Percentiles rank a stretch among this genome's conserved stretches.
These are phyloP conservation scores for Phialophora expanda DNA, from an alignment of 2,329 filamentous ascomycete genomes.

Conservation along the genomic window DNA sequence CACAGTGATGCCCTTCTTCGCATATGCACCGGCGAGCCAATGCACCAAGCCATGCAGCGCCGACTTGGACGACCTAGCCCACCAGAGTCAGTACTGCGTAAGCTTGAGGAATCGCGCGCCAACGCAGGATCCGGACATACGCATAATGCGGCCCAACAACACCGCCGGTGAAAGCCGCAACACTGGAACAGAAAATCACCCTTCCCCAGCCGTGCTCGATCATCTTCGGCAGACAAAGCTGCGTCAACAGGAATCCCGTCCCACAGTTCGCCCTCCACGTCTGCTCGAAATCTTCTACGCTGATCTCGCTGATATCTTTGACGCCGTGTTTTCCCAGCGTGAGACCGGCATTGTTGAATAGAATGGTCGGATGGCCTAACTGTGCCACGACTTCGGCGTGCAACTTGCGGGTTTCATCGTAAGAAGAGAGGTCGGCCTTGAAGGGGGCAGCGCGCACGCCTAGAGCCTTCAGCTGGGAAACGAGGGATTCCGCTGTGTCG, in stretches of 20 bases:
- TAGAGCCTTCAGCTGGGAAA: constrained; percentile 41
- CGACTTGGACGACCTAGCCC: constrained; percentile 47
- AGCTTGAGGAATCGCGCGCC: constrained; percentile 35
- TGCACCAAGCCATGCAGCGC: constrained; percentile 55
- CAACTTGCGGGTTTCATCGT: constrained; percentile 44
- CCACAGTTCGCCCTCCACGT: constrained; percentile 67
- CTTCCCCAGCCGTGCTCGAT: constrained; percentile 64
- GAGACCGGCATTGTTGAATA: constrained; percentile 62
- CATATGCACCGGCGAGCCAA: constrained; percentile 52
- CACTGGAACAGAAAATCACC: constrained; percentile 68
- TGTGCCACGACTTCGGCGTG: constrained; percentile 44
- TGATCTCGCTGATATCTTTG: constrained; percentile 60
- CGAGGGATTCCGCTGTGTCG: constrained; percentile 42
- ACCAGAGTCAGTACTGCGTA: constrained; percentile 34
- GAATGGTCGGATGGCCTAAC: constrained; percentile 47
- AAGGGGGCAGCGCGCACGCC: constrained; percentile 44
- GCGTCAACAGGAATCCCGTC: constrained; percentile 66
- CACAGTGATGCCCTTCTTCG: constrained; percentile 53
- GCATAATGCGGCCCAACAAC: constrained; percentile 63
- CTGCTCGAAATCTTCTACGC: constrained; percentile 67
- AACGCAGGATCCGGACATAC: constrained; percentile 39
- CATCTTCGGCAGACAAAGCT: constrained; percentile 67
- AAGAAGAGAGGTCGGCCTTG: constrained; percentile 47
- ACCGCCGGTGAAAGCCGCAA: constrained; percentile 66
- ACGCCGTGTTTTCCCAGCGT: constrained; percentile 61